Percentiles rank a stretch among this genome's conserved stretches.
phyloP scores from a whole-genome alignment of 1,284 basidiomycete genomes.

The Cryptococcus sp. region DNA sequence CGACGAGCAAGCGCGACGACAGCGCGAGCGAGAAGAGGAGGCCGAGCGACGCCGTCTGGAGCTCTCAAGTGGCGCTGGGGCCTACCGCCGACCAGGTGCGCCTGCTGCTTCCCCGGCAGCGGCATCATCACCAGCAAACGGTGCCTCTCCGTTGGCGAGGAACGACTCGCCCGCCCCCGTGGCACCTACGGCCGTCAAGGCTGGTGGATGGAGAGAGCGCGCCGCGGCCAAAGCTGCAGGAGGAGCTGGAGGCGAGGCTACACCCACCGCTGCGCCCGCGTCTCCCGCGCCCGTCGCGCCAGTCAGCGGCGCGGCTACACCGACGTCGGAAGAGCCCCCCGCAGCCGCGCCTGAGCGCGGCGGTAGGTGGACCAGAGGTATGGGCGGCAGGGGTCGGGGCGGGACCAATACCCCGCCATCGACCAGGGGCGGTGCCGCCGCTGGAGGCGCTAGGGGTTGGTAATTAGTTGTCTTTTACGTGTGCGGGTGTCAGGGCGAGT shows the following conservation, averaged over 20 bases:
- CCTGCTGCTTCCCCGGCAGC: constrained; percentile 34
- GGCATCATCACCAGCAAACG: constrained; percentile 25
- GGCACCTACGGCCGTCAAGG: constrained; percentile 41
- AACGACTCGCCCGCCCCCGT: constrained; percentile 40
- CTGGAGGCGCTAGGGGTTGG: constrained; percentile 14
- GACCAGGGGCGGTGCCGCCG: constrained; percentile 8
- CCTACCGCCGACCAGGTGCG: constrained; percentile 34
- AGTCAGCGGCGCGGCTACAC: constrained; percentile 9
- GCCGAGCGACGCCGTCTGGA: constrained; percentile 62
- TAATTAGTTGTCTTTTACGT: background rate
- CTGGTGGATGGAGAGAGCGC: constrained; percentile 44
- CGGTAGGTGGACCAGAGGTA: constrained; percentile 11
- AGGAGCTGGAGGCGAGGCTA: constrained; percentile 26
- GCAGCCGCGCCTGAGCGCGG: constrained; percentile 6
- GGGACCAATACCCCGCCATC: constrained; percentile 14
- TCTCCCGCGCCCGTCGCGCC: background rate
- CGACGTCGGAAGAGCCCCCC: constrained; percentile 8
- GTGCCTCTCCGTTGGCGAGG: constrained; percentile 50
- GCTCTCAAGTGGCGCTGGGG: constrained; percentile 31
- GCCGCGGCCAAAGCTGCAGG: constrained; percentile 56
- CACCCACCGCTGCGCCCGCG: constrained; percentile 1
- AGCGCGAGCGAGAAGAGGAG: constrained; percentile 76
- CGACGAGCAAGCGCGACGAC: constrained; percentile 62
- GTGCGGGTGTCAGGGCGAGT: no score
- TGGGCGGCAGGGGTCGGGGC: constrained; percentile 16